Conservation (phyloP, 2,329 filamentous ascomycete species). For the Bipolaris sorokiniana region DNA sequence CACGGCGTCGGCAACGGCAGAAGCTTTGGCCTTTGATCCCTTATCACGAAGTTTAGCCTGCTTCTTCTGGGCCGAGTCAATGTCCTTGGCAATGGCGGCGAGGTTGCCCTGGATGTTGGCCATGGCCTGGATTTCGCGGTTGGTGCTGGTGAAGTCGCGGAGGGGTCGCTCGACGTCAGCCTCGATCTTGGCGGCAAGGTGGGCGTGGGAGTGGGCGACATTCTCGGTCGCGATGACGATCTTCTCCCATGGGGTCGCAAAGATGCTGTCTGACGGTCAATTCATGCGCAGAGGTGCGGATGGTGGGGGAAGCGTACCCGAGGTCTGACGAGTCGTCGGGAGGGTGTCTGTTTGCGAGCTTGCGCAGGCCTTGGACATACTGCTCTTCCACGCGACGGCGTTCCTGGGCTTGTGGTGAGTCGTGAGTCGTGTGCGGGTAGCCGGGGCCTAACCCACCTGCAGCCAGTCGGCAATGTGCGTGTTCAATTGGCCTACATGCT, state of each 20-base stretch:
- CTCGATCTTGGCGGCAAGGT: conserved; percentile 81
- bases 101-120: conserved; percentile 82
- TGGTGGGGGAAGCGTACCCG: conserved; percentile 67
- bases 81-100: conserved; percentile 77
- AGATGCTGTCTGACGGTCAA: conserved; percentile 67
- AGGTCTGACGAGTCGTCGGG: conserved; percentile 80
- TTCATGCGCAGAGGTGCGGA: conserved; percentile 12
- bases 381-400: conserved; percentile 88
- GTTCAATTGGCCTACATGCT: conserved; percentile 85
- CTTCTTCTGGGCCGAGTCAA: conserved; percentile 83
- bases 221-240: conserved; percentile 80
- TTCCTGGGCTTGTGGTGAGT: conserved; percentile 66
- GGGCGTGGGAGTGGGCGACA: conserved; percentile 82
- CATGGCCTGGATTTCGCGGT: conserved; percentile 79
- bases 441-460: conserved; percentile 67
- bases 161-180: conserved; percentile 85
- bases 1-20: conserved; percentile 77
- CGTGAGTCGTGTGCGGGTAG: conserved; percentile 8
- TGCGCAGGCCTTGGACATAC: conserved; percentile 82
- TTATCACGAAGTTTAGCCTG: conserved; percentile 84
- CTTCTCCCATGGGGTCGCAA: conserved; percentile 87
- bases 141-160: conserved; percentile 73
- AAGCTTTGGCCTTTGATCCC: conserved; percentile 74
- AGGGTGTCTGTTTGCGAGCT: conserved; percentile 75
- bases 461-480: conserved; percentile 95